phyloP scores from a whole-genome alignment of 257 asterid genomes.

The Plantago ovata region DNA sequence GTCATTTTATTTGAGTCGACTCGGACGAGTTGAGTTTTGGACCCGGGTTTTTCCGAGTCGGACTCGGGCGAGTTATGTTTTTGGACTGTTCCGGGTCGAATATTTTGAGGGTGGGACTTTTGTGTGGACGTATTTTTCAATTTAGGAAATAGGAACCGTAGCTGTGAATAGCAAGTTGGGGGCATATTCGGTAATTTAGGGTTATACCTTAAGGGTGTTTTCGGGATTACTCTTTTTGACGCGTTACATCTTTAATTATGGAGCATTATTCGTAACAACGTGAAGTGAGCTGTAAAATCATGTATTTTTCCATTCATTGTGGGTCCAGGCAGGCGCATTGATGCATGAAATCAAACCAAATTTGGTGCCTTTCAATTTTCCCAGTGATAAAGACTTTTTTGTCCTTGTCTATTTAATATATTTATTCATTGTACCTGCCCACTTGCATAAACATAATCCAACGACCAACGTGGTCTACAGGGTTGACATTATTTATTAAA shows the following conservation, averaged over 20 bases:
- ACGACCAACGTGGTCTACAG: no score
- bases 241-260: conserved; percentile 20
- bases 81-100: no score
- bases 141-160: conserved; percentile 35
- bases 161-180: not conserved
- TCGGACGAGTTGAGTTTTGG: no score
- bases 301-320: conserved; percentile 23
- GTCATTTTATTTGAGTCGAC: conserved; percentile 4
- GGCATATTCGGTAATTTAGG: conserved; percentile 20
- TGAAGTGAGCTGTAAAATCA: conserved; percentile 43
- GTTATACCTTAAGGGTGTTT: not conserved
- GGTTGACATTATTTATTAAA: no score
- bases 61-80: no score
- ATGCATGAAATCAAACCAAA: not conserved
- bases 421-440: no score
- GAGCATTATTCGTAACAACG: conserved; percentile 22
- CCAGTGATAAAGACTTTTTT: no score
- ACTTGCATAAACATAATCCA: no score
- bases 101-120: not conserved
- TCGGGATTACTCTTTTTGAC: conserved; percentile 14
- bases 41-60: no score
- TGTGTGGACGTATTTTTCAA: conserved; percentile 24
- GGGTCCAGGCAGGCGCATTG: conserved; percentile 12
- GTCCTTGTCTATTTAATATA: no score
- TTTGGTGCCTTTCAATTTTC: no score